Evolutionary conservation across 495 filamentous ascomycete species (phyloP).

Genomic region (Articulospora tetracladia): DNA sequence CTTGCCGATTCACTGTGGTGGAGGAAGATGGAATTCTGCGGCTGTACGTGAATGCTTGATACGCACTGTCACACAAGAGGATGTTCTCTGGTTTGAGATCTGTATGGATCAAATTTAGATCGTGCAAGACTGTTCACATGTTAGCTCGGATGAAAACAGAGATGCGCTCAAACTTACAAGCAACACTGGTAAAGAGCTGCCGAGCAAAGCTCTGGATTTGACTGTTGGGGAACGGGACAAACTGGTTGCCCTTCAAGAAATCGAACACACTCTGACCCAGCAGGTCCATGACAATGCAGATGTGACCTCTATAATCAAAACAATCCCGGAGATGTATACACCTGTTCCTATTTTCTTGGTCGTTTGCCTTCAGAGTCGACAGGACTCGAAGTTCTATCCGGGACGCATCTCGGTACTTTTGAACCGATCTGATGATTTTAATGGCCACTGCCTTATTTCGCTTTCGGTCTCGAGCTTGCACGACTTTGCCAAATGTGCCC

Average conservation of each 20-base stretch:
- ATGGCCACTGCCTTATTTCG: constrained; percentile 79
- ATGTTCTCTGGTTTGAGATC: constrained; percentile 99
- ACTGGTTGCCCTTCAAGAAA: constrained; percentile 90
- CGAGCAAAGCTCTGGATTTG: constrained; percentile 97
- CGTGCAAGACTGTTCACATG: constrained; percentile 72
- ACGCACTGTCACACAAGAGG: constrained; percentile 80
- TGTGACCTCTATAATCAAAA: constrained; percentile 96
- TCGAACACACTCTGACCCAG: constrained; percentile 97
- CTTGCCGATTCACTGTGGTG: constrained; percentile 66
- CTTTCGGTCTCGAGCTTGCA: constrained; percentile 79
- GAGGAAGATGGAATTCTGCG: constrained; percentile 91
- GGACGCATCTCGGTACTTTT: constrained; percentile 97
- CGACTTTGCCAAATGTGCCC: constrained; percentile 97
- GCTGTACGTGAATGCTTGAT: constrained; percentile 97
- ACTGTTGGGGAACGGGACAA: constrained; percentile 97
- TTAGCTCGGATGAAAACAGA: not conserved
- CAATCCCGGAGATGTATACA: constrained; percentile 97
- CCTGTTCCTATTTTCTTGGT: constrained; percentile 86
- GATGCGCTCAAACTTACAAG: constrained; percentile 62
- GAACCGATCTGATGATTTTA: constrained; percentile 96
- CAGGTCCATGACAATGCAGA: constrained; percentile 97
- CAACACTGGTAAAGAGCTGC: constrained; percentile 95
- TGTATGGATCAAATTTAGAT: constrained; percentile 96
- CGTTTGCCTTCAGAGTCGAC: constrained; percentile 84
- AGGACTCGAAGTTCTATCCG: constrained; percentile 92